phyloP scores from a whole-genome alignment of 2,329 filamentous ascomycete species.

The Epichloe bromicola region DNA sequence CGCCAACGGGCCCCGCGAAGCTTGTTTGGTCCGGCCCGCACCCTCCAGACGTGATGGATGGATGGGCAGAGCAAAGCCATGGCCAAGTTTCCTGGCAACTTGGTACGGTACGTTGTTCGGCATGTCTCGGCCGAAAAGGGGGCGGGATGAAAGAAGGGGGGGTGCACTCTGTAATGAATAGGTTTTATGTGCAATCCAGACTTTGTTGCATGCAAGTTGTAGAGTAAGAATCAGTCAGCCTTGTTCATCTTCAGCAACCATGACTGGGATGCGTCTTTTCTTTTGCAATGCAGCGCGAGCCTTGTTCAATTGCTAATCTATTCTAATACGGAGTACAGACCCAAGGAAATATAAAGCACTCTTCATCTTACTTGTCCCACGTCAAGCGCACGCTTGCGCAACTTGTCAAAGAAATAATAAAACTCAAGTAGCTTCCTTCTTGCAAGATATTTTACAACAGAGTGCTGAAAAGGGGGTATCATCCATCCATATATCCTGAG shows the following conservation, averaged over 20 bases:
- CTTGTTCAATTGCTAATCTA: conserved; percentile 4
- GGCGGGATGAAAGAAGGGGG: neutral
- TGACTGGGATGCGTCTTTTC: neutral
- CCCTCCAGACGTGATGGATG: no score
- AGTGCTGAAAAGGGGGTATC: conserved; percentile 15
- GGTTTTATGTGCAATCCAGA: no score
- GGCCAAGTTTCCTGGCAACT: no score
- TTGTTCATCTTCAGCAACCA: no score
- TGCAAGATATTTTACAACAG: conserved; percentile 14
- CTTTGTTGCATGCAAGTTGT: no score
- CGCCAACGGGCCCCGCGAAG: no score
- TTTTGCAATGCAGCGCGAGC: conserved; percentile 3
- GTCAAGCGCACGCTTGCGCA: neutral
- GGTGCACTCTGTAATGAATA: neutral
- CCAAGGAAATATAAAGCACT: neutral
- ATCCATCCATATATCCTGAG: conserved; percentile 18
- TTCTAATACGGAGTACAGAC: conserved; percentile 2
- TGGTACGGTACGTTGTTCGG: no score
- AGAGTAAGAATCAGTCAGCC: no score
- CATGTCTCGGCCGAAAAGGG: conserved; percentile 1
- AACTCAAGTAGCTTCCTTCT: conserved; percentile 2
- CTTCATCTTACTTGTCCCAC: conserved; percentile 1
- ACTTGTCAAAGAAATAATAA: neutral
- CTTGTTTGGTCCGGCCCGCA: no score
- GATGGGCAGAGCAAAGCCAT: no score